These are phyloP conservation scores for Coprinellus aureogranulatus DNA, from an alignment of 768 basidiomycete genomes.

Conservation along the genomic window DNA sequence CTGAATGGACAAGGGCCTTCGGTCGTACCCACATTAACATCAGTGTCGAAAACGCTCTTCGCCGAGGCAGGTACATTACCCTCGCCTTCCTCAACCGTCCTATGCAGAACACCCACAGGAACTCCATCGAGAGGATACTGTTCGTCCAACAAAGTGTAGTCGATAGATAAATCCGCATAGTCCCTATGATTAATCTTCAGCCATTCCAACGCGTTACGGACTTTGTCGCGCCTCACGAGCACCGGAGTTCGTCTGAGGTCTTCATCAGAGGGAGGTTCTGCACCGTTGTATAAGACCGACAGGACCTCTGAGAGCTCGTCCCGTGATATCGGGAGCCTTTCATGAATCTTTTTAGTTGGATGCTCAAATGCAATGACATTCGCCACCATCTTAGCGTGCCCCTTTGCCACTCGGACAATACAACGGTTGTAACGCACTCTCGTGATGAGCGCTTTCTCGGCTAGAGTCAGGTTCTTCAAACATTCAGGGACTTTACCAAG, in stretches of 20 bases:
- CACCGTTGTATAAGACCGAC: slow-evolving; percentile 10
- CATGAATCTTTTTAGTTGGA: slow-evolving; percentile 24
- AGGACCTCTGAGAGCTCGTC: slow-evolving; percentile 22
- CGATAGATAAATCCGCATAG: slow-evolving; percentile 31
- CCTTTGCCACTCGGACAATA: slow-evolving; percentile 25
- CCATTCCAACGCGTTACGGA: slow-evolving; percentile 31
- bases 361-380: slow-evolving; percentile 29
- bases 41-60: slow-evolving; percentile 25
- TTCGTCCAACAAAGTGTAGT: slow-evolving; percentile 17
- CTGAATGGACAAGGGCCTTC: slow-evolving; percentile 34
- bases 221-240: slow-evolving; percentile 21
- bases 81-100: slow-evolving; percentile 13
- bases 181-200: slow-evolving; percentile 32
- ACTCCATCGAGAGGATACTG: slow-evolving; percentile 21
- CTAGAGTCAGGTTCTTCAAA: slow-evolving; percentile 23
- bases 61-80: slow-evolving; percentile 20
- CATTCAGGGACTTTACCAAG: slow-evolving; percentile 29
- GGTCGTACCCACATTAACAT: slow-evolving; percentile 23
- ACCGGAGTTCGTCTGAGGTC: slow-evolving; percentile 4
- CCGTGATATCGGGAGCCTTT: slow-evolving; percentile 20
- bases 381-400: slow-evolving; percentile 23
- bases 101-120: slow-evolving; percentile 18
- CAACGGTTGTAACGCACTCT: slow-evolving; percentile 24
- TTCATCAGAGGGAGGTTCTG: neutral
- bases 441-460: slow-evolving; percentile 26